Base-by-base conservation (phyloP, 306 rosid species). In the Erythrophleum fordii region DNA sequence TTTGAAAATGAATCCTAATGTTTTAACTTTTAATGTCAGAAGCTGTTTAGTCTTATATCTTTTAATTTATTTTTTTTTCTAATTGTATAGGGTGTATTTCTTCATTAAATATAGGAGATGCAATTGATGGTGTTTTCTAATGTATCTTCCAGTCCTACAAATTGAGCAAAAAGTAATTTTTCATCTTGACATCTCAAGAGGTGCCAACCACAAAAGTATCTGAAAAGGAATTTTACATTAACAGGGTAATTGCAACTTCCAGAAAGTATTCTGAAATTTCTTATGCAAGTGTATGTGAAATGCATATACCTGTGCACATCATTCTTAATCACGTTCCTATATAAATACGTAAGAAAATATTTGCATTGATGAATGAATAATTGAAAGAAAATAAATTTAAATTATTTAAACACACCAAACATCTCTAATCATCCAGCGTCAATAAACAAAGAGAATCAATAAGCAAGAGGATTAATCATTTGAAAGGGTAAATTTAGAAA, bases 381-480 rank as follows among this genome's bases (percentile, higher is more conserved):
- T 34, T 52, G 68, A 28, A 44, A 22, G 46, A 69, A 74, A 73
- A 16, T 13, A 53, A 79, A 37, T 16, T 11, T 20, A 48, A 4
- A 64, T 46, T 60, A 75, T 75, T 26, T 66, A 76, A 48, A 76
- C 77, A 72, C 39, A 67, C 14, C 58, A 79, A 75, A 73, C n/a
- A 77, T 52, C 42, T 61, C 18, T 59, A 10, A 49, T 41, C 28
- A 58, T 67, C 56, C 37, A 62, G 53, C 51, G 34, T 23, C 55
- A 53, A 55, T 18, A 73, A 78, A 66, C 66, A 73, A 49, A 69
- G 61, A 78, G 72, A 68, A 58, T 52, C 60, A 53, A n/a, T 45
- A 68, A 77, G 3, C 28, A 65, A 79, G 2, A 56, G 25, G 28
- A 48, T 49, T 51, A 45, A 70, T 70, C 51, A 58, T 59, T 26